Conservation (phyloP, 768 basidiomycete species). For the Favolaschia claudopus region DNA sequence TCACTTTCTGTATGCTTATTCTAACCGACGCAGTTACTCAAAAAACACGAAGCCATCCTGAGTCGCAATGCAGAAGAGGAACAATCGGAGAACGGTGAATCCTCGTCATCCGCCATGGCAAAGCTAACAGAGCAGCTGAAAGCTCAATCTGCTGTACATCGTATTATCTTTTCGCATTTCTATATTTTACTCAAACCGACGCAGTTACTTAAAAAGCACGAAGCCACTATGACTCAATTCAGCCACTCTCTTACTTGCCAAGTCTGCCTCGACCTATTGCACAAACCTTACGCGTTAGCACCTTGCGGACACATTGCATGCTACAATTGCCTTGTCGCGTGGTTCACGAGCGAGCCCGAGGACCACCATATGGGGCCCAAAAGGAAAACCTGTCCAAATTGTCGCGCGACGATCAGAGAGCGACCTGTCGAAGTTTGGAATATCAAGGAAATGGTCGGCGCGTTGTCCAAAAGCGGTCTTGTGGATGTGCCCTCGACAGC, state of each 20-base stretch:
- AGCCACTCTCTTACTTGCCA: conserved; percentile 77
- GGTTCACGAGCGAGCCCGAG: conserved; percentile 67
- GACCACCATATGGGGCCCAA: conserved; percentile 58
- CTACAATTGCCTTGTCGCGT: conserved; percentile 73
- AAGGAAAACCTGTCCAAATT: conserved; percentile 77
- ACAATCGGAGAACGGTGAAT: neutral
- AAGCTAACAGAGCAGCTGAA: conserved; percentile 54
- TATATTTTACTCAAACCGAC: neutral
- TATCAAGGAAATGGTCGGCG: conserved; percentile 69
- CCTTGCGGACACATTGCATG: conserved; percentile 83
- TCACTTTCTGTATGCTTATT: too few relatives aligned
- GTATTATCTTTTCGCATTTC: conserved; percentile 24
- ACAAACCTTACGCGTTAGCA: conserved; percentile 75
- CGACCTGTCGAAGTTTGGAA: conserved; percentile 77
- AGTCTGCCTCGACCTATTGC: conserved; percentile 78
- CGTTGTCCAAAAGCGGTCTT: conserved; percentile 62
- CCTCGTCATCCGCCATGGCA: conserved; percentile 34
- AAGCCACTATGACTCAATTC: conserved; percentile 58
- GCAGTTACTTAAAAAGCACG: conserved; percentile 61
- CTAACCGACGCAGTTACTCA: too few relatives aligned
- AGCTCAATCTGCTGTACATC: conserved; percentile 48
- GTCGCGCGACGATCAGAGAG: conserved; percentile 64
- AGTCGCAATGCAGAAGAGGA: neutral
- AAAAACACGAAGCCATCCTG: too few relatives aligned
- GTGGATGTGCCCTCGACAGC: conserved; percentile 37